Percentiles rank a stretch among this genome's conserved stretches.
These are phyloP conservation scores for Sherardia arvensis DNA, from an alignment of 257 asterid genomes.

Conservation along the genomic window DNA sequence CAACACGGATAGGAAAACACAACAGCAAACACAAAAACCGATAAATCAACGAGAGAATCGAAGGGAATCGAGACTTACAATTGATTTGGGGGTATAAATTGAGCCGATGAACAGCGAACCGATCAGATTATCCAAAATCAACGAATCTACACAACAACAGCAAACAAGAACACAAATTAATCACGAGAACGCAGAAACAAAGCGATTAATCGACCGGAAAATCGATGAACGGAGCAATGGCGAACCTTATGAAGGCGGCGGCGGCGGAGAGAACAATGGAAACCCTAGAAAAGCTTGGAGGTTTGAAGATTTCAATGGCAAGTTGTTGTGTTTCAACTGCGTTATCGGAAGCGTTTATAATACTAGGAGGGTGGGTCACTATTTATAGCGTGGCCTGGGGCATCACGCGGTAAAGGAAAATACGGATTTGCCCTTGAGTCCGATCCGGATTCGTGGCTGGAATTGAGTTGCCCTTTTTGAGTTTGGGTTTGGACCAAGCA, in stretches of 20 bases:
- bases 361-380: background rate
- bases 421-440: background rate
- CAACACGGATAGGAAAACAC: background rate
- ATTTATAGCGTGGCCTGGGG: conserved; percentile 14
- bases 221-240: background rate
- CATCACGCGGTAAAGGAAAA: background rate
- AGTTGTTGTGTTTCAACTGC: background rate
- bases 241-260: background rate
- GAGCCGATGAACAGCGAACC: background rate
- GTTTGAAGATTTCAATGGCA: background rate
- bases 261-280: background rate
- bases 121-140: background rate
- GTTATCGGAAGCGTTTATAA: background rate
- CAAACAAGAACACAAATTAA: no score
- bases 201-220: background rate
- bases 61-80: conserved; percentile 11
- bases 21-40: background rate
- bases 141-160: background rate
- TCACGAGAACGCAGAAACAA: background rate
- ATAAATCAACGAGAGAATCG: no score
- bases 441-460: background rate
- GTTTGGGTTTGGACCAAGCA: background rate
- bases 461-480: background rate
- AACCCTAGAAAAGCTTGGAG: background rate
- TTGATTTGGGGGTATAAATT: background rate